Percentiles rank a stretch among this genome's conserved stretches.
phyloP scores from a whole-genome alignment of 2,329 filamentous ascomycete genomes.

The Aspergillus ibericus region DNA sequence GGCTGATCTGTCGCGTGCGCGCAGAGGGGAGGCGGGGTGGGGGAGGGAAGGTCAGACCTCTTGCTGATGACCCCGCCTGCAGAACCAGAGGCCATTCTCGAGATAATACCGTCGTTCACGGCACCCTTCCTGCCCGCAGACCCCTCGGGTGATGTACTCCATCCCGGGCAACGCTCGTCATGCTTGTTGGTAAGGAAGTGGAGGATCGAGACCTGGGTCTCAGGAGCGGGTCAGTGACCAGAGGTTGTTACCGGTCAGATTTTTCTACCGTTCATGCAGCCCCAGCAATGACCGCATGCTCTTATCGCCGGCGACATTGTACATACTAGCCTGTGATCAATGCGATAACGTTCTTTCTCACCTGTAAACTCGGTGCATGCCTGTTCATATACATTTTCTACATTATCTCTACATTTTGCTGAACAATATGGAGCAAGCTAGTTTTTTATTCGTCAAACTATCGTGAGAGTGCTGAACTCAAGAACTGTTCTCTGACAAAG shows the following conservation, averaged over 20 bases:
- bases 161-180: slow-evolving; percentile 34
- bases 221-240: not conserved
- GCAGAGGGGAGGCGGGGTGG: slow-evolving; percentile 3
- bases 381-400: not conserved
- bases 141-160: slow-evolving; percentile 48
- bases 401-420: too few species aligned
- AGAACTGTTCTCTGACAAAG: slow-evolving; percentile 34
- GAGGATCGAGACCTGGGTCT: slow-evolving; percentile 4
- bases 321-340: not conserved
- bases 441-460: slow-evolving; percentile 40
- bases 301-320: not conserved
- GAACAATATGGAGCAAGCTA: not conserved
- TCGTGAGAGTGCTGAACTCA: slow-evolving; percentile 38
- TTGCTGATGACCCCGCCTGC: slow-evolving; percentile 76
- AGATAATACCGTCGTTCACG: slow-evolving; percentile 70
- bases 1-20: slow-evolving; percentile 1
- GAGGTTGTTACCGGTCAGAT: not conserved
- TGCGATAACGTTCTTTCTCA: not conserved
- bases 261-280: slow-evolving; percentile 1
- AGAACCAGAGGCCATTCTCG: slow-evolving; percentile 76
- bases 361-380: not conserved
- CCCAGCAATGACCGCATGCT: not conserved
- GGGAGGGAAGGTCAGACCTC: slow-evolving; percentile 53
- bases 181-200: slow-evolving; percentile 16
- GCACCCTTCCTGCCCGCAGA: slow-evolving; percentile 63